Percentiles rank a stretch among this genome's conserved stretches.
Conservation (phyloP, 306 rosid genomes). For the Astragalus glycyphyllos region DNA sequence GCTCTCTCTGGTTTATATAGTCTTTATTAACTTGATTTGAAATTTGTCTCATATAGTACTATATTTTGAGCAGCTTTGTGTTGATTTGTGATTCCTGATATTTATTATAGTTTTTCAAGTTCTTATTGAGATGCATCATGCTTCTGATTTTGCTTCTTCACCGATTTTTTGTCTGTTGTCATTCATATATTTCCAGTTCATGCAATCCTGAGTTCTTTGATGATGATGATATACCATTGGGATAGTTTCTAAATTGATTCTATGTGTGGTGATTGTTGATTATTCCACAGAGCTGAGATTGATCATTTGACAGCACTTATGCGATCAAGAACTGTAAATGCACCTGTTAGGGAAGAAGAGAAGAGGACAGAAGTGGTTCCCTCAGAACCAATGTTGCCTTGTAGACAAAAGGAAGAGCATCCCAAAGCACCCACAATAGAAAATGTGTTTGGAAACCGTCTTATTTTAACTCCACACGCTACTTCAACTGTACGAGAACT, state of each 20-base stretch:
- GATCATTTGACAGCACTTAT: conserved; percentile 83
- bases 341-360: conserved; percentile 54
- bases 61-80: neutral
- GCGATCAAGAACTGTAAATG: conserved; percentile 70
- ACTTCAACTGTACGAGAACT: conserved; percentile 59
- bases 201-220: neutral
- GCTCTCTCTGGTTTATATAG: neutral
- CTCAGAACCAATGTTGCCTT: conserved; percentile 46
- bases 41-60: neutral
- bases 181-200: neutral
- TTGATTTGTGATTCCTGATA: too few species aligned
- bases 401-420: conserved; percentile 50
- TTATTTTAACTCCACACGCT: conserved; percentile 53
- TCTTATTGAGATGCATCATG: neutral
- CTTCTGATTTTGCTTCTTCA: conserved; percentile 10
- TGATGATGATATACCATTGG: neutral
- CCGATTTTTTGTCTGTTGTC: neutral
- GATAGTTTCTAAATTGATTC: conserved; percentile 11
- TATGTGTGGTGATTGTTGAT: conserved; percentile 32
- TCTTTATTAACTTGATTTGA: conserved; percentile 15
- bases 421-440: conserved; percentile 45
- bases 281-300: conserved; percentile 76
- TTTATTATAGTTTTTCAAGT: neutral
- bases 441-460: conserved; percentile 51
- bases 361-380: conserved; percentile 52